Evolutionary conservation across 2,329 filamentous ascomycete species (phyloP), one percentile per base, ranked within the genome.

Genomic region (Lachnellula cervina): DNA sequence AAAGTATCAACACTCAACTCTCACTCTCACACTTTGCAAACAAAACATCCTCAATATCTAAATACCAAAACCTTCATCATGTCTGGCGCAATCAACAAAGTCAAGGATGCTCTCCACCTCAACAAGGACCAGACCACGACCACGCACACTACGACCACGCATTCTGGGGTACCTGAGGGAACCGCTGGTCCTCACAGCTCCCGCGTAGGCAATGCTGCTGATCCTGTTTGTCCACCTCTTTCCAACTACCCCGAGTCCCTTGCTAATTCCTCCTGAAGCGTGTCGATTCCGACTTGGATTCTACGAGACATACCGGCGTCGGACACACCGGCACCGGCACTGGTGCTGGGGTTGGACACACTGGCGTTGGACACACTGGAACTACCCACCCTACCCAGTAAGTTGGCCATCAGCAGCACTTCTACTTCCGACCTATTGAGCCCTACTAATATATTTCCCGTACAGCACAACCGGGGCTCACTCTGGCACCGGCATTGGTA

Each of bases 11-110:
- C 28, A 48, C n/a, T 28, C 11, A 17, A 48, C 28, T 35, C n/a
- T 28, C 8, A 46, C 43, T 16, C 32, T 48, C 14, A 48, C 28
- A 49, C 25, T 32, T 49, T 49, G 13, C 16, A 49, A 37, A 35
- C 16, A 49, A 37, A 35, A 16, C 17, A 37, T n/a, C 28, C 49
- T 32, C 28, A 32, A 32, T 32, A 32, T 9, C 28, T 32, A 32
- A 32, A 32, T 13, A 32, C 28, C 21, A 47, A 54, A 49, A 54
- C 49, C 51, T 38, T 62, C 59, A 71, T 71, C 54, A 80, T 79
- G 77, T 75, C 74, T 40, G 66, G 66, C 50, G 64, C 77, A 52
- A 63, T 77, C 54, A 70, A 78, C 66, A 79, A 78, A 58, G 71
- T 77, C 52, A 79, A 77, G 66, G 72, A 78, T 42, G 73, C 66